Base-by-base conservation (phyloP, 768 basidiomycete species). In the Clavulina sp. region DNA sequence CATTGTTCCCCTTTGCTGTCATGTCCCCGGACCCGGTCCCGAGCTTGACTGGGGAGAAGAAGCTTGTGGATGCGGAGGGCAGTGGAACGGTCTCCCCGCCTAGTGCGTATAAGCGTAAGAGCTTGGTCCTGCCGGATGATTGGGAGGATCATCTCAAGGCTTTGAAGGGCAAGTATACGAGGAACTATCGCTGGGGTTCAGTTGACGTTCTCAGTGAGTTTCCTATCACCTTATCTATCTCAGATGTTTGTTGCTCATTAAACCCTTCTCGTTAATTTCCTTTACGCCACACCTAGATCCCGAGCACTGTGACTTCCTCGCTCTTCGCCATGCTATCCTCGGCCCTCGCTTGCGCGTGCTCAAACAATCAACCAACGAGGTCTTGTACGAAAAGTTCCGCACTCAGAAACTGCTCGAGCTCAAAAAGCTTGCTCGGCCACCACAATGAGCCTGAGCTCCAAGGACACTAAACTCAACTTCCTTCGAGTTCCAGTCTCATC, bases 361-460 rank as follows among this genome's bases (percentile, higher is more conserved):
- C 54, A 88, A 86, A 68, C 75, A 70, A 41, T 78, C 77, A 53
- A 92, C 89, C 30, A 80, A 80, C 59, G 85, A 93, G 63, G 84
- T 88, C 52, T 66, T 92, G 65, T 96, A 96, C 64, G 92, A 96
- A 70, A 81, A 80, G 59, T 96, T 81, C 65, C 73, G 92, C 61
- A 91, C 86, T 1, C 87, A 89, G 69, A 88, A 88, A 66, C 74
- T 91, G 52, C 76, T 91, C 19, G 85, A 84, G 41, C 75, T n/a
- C n/a, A n/a, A n/a, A n/a, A n/a, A n/a, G n/a, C n/a, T n/a, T n/a
- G n/a, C n/a, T n/a, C n/a, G n/a, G n/a, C n/a, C n/a, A n/a, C n/a
- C n/a, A n/a, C n/a, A n/a, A n/a, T n/a, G n/a, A n/a, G n/a, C n/a
- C n/a, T n/a, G n/a, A n/a, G n/a, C n/a, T n/a, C n/a, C n/a, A n/a